These are phyloP conservation scores for Gnetum montanum DNA, from an alignment of 75 land plant genomes.

Conservation along the genomic window DNA sequence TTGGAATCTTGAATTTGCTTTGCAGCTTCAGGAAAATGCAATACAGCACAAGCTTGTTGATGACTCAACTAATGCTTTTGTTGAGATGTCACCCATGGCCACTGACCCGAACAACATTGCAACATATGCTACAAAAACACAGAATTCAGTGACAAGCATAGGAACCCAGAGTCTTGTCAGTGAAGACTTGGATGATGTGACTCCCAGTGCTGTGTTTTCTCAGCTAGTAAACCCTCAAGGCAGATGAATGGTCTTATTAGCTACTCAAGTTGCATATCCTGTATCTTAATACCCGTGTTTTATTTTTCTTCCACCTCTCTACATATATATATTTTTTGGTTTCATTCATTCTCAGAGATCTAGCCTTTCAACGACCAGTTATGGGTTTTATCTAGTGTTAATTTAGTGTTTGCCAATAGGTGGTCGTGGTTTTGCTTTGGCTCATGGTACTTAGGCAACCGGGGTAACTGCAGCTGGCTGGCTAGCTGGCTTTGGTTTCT, in stretches of 20 bases:
- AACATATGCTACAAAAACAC: not conserved
- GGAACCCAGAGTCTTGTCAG: conserved; percentile 26
- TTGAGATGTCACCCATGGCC: conserved; percentile 1
- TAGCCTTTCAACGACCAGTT: no score
- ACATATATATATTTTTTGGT: no score
- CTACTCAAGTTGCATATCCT: not conserved
- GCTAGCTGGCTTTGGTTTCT: no score
- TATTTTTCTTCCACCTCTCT: no score
- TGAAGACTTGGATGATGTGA: conserved; percentile 36
- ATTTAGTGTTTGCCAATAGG: no score
- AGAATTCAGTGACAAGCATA: conserved; percentile 10
- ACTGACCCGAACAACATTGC: not conserved
- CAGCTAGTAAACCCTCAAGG: conserved; percentile 69
- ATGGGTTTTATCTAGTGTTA: no score
- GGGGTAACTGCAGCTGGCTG: no score
- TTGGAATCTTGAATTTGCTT: conserved; percentile 37
- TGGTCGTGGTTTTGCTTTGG: no score
- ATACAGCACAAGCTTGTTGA: conserved; percentile 7
- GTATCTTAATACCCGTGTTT: no score
- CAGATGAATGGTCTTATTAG: conserved; percentile 35
- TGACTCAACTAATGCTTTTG: conserved; percentile 1
- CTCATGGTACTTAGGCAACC: no score
- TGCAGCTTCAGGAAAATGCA: conserved; percentile 35
- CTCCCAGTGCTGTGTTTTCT: conserved; percentile 60
- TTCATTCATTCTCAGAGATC: no score